These are phyloP conservation scores for Globisporangium perplexum DNA, from an alignment of 352 stramenopile species.

Conservation along the genomic window DNA sequence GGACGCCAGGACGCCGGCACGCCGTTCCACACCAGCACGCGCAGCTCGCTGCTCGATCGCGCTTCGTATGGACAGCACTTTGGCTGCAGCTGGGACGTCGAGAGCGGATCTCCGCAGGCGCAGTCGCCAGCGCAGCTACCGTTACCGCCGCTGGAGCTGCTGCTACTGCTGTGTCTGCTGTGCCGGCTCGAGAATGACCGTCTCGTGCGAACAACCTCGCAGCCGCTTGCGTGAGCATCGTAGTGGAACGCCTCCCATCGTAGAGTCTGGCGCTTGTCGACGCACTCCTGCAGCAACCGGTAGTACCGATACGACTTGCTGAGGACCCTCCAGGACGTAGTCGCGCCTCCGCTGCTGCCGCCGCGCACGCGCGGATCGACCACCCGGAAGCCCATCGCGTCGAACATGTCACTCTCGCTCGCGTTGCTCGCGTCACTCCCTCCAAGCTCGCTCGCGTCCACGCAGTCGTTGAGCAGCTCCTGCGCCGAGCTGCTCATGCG, in stretches of 20 bases:
- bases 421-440: not conserved
- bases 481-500: conserved; percentile 31
- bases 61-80: conserved; percentile 8
- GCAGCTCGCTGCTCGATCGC: conserved; percentile 8
- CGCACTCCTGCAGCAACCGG: conserved; percentile 28
- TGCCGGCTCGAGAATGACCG: not conserved
- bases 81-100: not conserved
- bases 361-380: conserved; percentile 24
- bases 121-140: not conserved
- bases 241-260: conserved; percentile 24
- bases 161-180: not conserved
- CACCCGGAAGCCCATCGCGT: conserved; percentile 48
- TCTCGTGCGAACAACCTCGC: not conserved
- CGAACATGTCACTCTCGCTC: conserved; percentile 16
- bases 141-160: not conserved
- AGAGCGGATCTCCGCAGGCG: not conserved
- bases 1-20: conserved; percentile 38
- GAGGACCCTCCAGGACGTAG: not conserved
- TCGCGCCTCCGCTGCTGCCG: conserved; percentile 2
- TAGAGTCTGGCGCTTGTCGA: conserved; percentile 33
- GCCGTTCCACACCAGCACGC: conserved; percentile 39
- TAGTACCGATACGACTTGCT: conserved; percentile 42
- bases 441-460: not conserved
- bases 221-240: not conserved
- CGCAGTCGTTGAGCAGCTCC: conserved; percentile 22